Evolutionary conservation across 768 basidiomycete species (phyloP).

Genomic region (Panellus pusillus): DNA sequence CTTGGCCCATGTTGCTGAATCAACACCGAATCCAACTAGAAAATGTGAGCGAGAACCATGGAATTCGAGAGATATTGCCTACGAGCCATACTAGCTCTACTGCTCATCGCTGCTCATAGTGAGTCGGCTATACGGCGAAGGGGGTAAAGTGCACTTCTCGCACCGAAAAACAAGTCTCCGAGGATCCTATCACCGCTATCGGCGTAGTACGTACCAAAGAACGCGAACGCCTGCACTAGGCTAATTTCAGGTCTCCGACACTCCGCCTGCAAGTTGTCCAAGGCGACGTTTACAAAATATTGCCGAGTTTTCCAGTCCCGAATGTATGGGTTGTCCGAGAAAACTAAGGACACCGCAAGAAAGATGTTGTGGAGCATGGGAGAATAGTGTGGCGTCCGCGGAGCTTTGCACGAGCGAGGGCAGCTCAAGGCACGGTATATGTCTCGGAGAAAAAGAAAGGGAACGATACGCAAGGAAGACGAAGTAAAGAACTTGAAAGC

Average conservation of each 20-base stretch:
- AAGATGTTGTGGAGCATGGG: constrained; percentile 55
- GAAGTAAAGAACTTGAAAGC: constrained; percentile 40
- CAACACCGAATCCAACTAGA: constrained; percentile 40
- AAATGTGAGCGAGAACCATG: neutral
- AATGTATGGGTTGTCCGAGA: constrained; percentile 21
- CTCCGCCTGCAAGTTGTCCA: constrained; percentile 17
- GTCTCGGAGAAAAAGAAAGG: constrained; percentile 41
- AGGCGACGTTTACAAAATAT: constrained; percentile 17
- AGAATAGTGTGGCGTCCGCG: constrained; percentile 44
- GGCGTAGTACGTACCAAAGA: constrained; percentile 22
- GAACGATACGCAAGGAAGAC: constrained; percentile 40
- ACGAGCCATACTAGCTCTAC: constrained; percentile 10
- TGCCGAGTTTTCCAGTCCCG: constrained; percentile 17
- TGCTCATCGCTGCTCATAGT: constrained; percentile 6
- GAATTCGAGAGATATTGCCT: neutral
- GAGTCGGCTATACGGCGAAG: no score
- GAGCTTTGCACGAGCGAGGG: constrained; percentile 24
- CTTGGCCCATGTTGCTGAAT: constrained; percentile 39
- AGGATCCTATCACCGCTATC: constrained; percentile 18
- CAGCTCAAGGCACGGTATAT: constrained; percentile 38
- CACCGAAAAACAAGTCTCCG: constrained; percentile 18
- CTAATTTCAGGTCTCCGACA: constrained; percentile 22
- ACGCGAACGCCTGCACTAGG: constrained; percentile 22
- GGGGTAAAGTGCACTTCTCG: no score
- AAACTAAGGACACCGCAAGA: constrained; percentile 25